These are phyloP conservation scores for Sarocladium strictum DNA, from an alignment of 2,329 filamentous ascomycete genomes.

Conservation along the genomic window DNA sequence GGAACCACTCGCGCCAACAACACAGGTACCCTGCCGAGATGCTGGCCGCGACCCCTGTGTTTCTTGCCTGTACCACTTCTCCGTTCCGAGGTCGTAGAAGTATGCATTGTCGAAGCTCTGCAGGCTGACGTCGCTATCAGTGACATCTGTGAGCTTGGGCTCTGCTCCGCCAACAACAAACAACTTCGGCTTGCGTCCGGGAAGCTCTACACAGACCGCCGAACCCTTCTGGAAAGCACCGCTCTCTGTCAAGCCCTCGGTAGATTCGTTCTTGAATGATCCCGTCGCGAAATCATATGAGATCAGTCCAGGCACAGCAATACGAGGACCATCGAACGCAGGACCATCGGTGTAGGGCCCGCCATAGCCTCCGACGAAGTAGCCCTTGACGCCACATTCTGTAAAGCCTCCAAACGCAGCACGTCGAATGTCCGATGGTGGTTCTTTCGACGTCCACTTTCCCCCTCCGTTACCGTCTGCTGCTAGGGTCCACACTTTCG, in stretches of 20 bases:
- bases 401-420: conserved; percentile 4
- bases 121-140: not conserved
- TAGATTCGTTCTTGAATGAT: conserved; percentile 1
- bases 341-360: not conserved
- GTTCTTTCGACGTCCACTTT: not conserved
- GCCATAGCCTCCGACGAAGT: conserved; percentile 3
- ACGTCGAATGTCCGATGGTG: not conserved
- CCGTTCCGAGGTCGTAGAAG: not conserved
- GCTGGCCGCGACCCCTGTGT: conserved; percentile 1
- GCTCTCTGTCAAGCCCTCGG: conserved; percentile 4
- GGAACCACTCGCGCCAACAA: not conserved
- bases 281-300: not conserved
- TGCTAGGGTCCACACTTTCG: not conserved
- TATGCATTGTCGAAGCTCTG: conserved; percentile 6
- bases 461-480: conserved; percentile 3
- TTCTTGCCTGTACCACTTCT: conserved; percentile 7
- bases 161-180: conserved; percentile 6
- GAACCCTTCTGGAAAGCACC: conserved; percentile 7
- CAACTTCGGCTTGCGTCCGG: not conserved
- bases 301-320: conserved; percentile 1
- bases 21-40: not conserved
- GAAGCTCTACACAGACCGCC: conserved; percentile 1
- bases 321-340: not conserved
- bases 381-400: not conserved
- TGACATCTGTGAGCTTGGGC: not conserved